Evolutionary conservation across 257 asterid genomes (phyloP).

Genomic region (Petunia axillaris): DNA sequence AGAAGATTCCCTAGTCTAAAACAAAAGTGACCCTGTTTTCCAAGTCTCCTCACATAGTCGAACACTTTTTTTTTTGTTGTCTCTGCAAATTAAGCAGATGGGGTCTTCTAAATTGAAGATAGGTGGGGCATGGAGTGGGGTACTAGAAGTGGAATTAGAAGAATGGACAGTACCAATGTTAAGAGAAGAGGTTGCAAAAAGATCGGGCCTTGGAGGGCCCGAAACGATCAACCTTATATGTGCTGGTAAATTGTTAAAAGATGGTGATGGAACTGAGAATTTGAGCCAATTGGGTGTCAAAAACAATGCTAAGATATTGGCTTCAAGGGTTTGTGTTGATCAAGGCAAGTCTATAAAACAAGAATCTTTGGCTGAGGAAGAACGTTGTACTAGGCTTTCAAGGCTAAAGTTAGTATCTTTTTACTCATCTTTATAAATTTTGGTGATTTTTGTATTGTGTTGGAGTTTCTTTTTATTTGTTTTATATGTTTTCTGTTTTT

Average conservation of each 20-base stretch:
- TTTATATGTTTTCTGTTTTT: not conserved
- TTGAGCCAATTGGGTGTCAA: constrained; percentile 75
- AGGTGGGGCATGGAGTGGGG: constrained; percentile 94
- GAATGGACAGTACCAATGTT: constrained; percentile 81
- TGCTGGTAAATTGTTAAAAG: constrained; percentile 69
- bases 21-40: too few relatives aligned
- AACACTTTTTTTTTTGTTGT: not conserved
- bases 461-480: not conserved
- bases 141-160: constrained; percentile 71
- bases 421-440: not conserved
- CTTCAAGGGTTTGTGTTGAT: constrained; percentile 64
- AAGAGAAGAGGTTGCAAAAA: constrained; percentile 67
- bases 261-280: constrained; percentile 66
- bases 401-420: constrained; percentile 64
- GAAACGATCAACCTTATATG: constrained; percentile 65
- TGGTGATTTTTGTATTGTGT: not conserved
- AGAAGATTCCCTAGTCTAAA: too few relatives aligned
- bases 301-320: constrained; percentile 77
- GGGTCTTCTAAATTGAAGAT: constrained; percentile 66
- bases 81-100: constrained; percentile 33
- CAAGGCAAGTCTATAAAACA: constrained; percentile 62
- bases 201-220: constrained; percentile 60
- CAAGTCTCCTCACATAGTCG: too few relatives aligned
- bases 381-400: constrained; percentile 66
- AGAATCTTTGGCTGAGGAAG: constrained; percentile 87